Conservation (phyloP, 2,329 filamentous ascomycete genomes). For the Microcera coccophila region DNA sequence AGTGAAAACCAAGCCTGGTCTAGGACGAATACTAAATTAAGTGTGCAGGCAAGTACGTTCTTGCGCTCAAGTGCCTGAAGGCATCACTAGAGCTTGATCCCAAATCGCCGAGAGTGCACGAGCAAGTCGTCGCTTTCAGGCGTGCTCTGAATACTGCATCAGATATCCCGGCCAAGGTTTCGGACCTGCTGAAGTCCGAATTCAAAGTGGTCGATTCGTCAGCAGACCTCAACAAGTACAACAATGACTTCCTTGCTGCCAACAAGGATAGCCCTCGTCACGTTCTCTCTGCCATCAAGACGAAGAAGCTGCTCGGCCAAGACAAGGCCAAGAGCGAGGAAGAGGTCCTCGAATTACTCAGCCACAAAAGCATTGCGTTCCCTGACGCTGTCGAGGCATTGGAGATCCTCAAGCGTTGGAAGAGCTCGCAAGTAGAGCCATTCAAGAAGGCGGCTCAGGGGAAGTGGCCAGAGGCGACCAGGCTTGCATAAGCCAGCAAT, state of each 20-base stretch:
- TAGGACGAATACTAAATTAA: constrained; percentile 3
- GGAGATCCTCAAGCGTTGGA: constrained; percentile 45
- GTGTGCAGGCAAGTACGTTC: constrained; percentile 71
- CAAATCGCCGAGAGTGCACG: constrained; percentile 67
- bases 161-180: constrained; percentile 58
- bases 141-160: constrained; percentile 56
- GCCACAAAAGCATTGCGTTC: constrained; percentile 47
- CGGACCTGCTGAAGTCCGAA: constrained; percentile 65
- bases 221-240: constrained; percentile 58
- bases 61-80: constrained; percentile 81
- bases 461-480: constrained; percentile 50
- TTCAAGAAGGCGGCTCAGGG: constrained; percentile 47
- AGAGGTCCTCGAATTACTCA: constrained; percentile 57
- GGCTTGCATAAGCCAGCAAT: constrained; percentile 35
- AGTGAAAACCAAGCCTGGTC: constrained; percentile 31
- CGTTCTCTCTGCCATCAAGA: constrained; percentile 60
- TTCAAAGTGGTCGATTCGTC: constrained; percentile 60
- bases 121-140: constrained; percentile 68
- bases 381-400: constrained; percentile 51
- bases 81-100: constrained; percentile 67
- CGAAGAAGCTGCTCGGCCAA: constrained; percentile 56
- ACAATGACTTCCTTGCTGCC: constrained; percentile 60
- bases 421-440: constrained; percentile 43
- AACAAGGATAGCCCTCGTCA: constrained; percentile 61
- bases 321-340: constrained; percentile 56